Evolutionary conservation across 805 yeast genomes (phyloP).

Genomic region (Ogataea populi-albae): DNA sequence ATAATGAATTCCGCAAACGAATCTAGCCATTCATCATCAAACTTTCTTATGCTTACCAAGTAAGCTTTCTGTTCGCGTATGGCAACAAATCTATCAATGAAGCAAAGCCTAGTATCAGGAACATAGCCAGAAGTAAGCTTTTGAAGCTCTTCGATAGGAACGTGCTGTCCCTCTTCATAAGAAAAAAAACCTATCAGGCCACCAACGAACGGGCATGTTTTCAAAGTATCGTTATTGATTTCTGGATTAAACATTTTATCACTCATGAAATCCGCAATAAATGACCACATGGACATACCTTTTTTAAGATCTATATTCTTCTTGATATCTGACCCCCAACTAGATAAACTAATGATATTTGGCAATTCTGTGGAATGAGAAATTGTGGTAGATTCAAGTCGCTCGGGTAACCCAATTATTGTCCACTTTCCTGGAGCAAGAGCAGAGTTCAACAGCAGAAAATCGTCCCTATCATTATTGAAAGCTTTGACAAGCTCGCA

Average conservation of each 20-base stretch:
- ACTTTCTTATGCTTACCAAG: conserved; percentile 47
- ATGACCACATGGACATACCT: conserved; percentile 48
- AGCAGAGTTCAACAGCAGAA: conserved; percentile 72
- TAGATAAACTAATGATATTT: conserved; percentile 25
- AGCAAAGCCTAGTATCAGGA: conserved; percentile 77
- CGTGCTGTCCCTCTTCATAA: conserved; percentile 77
- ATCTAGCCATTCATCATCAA: conserved; percentile 40
- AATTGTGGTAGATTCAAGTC: conserved; percentile 42
- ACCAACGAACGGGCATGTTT: conserved; percentile 75
- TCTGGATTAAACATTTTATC: conserved; percentile 30
- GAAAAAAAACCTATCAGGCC: conserved; percentile 85
- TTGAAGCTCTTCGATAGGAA: conserved; percentile 33
- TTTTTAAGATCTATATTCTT: conserved; percentile 3
- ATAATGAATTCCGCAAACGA: conserved; percentile 1
- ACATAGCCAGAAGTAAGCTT: conserved; percentile 39
- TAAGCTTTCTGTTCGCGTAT: conserved; percentile 51
- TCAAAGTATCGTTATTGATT: conserved; percentile 27
- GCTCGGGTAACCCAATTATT: conserved; percentile 69
- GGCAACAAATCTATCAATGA: conserved; percentile 61
- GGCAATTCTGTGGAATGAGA: conserved; percentile 58
- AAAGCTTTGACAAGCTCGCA: conserved; percentile 43
- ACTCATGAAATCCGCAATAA: conserved; percentile 48
- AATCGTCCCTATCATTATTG: conserved; percentile 37
- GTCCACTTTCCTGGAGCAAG: conserved; percentile 86
- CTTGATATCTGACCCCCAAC: conserved; percentile 25